These are phyloP conservation scores for Microcyclospora pomicola DNA, from an alignment of 2,329 filamentous ascomycete species.

Conservation along the genomic window DNA sequence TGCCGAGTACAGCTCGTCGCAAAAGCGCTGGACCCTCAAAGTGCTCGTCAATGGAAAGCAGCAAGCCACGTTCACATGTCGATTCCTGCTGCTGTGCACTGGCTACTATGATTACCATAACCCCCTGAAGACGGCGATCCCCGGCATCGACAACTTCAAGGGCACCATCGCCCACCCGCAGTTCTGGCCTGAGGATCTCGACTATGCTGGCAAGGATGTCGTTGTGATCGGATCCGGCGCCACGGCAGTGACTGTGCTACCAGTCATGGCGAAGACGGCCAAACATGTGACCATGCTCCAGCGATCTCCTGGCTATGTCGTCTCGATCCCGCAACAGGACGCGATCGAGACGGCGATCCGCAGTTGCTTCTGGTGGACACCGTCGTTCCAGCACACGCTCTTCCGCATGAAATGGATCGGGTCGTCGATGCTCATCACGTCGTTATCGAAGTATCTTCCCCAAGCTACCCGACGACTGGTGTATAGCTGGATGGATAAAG, in stretches of 20 bases:
- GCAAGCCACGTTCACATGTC: constrained; percentile 25
- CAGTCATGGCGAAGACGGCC: constrained; percentile 51
- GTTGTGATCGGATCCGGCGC: constrained; percentile 66
- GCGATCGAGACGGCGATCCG: constrained; percentile 14
- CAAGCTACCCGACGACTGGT: constrained; percentile 22
- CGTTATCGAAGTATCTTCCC: constrained; percentile 22
- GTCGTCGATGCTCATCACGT: constrained; percentile 21
- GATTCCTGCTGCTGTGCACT: constrained; percentile 45
- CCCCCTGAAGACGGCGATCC: constrained; percentile 47
- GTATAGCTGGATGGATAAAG: constrained; percentile 29
- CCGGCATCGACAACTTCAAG: constrained; percentile 52
- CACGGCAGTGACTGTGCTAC: constrained; percentile 65
- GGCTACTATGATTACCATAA: constrained; percentile 64
- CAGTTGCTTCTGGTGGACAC: constrained; percentile 11
- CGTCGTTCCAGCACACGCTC: constrained; percentile 16
- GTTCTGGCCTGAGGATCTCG: constrained; percentile 58
- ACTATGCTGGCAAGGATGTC: constrained; percentile 53
- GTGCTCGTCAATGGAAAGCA: constrained; percentile 25
- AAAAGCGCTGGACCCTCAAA: constrained; percentile 34
- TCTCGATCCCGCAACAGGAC: constrained; percentile 18
- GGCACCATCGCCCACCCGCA: constrained; percentile 55
- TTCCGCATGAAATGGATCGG: constrained; percentile 25
- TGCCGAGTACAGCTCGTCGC: constrained; percentile 32
- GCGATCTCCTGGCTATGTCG: constrained; percentile 54
- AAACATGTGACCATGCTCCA: constrained; percentile 64